These are phyloP conservation scores for Aspergillus tubingensis DNA, from an alignment of 2,329 filamentous ascomycete genomes.

Conservation along the genomic window DNA sequence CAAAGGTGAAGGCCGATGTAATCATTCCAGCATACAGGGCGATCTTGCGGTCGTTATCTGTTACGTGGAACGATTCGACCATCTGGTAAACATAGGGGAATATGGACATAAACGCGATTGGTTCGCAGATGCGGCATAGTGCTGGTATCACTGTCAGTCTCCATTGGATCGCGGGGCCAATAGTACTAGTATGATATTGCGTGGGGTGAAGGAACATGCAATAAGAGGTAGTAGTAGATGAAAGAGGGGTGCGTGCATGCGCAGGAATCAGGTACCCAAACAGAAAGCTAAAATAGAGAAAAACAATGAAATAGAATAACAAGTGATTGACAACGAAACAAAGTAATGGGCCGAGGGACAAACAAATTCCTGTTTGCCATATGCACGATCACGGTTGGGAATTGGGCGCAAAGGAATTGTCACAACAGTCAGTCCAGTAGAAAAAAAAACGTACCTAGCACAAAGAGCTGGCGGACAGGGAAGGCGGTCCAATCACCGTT, in stretches of 20 bases:
- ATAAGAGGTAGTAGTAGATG: neutral
- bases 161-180: neutral
- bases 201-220: neutral
- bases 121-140: slow-evolving; percentile 93
- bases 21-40: slow-evolving; percentile 94
- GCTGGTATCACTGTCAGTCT: slow-evolving; percentile 54
- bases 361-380: slow-evolving; percentile 6
- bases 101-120: slow-evolving; percentile 99
- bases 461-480: slow-evolving; percentile 59
- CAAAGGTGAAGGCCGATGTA: slow-evolving; percentile 92
- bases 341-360: neutral
- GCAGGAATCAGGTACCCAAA: too few relatives aligned
- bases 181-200: neutral
- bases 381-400: slow-evolving; percentile 3
- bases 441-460: slow-evolving; percentile 43
- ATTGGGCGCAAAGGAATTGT: slow-evolving; percentile 20
- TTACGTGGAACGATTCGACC: slow-evolving; percentile 87
- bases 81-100: slow-evolving; percentile 99
- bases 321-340: neutral
- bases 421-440: neutral
- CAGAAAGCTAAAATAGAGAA: neutral
- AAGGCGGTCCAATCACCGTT: slow-evolving; percentile 49
- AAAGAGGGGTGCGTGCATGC: neutral
- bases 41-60: slow-evolving; percentile 75
- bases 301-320: neutral